These are phyloP conservation scores for Populus tremula DNA, from an alignment of 345 rosid species.

Conservation along the genomic window DNA sequence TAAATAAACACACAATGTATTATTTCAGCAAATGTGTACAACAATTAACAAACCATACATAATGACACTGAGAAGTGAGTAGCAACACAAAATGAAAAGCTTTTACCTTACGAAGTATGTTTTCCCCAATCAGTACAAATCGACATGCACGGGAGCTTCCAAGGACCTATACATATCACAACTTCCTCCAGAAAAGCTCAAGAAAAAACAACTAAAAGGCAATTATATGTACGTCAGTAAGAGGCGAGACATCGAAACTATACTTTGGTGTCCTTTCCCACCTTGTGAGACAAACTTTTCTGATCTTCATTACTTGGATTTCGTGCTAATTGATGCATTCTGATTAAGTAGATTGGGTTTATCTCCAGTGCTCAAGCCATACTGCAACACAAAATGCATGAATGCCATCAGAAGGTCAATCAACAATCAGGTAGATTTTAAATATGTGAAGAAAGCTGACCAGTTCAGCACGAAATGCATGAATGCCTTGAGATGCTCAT, in stretches of 20 bases:
- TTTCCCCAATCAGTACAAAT: not conserved
- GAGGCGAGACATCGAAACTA: not conserved
- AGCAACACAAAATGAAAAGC: not conserved
- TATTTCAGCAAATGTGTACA: not conserved
- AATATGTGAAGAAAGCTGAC: not conserved
- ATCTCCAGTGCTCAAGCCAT: constrained; percentile 47
- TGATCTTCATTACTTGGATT: constrained; percentile 31
- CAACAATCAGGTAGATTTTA: not conserved
- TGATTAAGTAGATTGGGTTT: constrained; percentile 25
- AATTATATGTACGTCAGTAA: not conserved
- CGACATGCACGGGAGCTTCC: not conserved
- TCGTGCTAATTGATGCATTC: constrained; percentile 39
- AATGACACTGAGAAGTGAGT: not conserved
- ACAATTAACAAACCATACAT: not conserved
- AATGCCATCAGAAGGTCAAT: not conserved
- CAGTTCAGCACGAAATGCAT: too few relatives aligned
- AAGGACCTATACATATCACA: constrained; percentile 17
- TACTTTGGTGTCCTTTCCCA: not conserved
- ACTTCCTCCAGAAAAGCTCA: not conserved
- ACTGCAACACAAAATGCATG: constrained; percentile 35
- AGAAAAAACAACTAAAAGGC: not conserved
- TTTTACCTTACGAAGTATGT: constrained; percentile 4
- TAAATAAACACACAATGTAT: too few relatives aligned
- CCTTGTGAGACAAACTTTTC: constrained; percentile 6
- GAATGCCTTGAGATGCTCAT: too few relatives aligned